These are phyloP conservation scores for Lolium perenne DNA, from an alignment of 176 grass and related monocot genomes.

Conservation along the genomic window DNA sequence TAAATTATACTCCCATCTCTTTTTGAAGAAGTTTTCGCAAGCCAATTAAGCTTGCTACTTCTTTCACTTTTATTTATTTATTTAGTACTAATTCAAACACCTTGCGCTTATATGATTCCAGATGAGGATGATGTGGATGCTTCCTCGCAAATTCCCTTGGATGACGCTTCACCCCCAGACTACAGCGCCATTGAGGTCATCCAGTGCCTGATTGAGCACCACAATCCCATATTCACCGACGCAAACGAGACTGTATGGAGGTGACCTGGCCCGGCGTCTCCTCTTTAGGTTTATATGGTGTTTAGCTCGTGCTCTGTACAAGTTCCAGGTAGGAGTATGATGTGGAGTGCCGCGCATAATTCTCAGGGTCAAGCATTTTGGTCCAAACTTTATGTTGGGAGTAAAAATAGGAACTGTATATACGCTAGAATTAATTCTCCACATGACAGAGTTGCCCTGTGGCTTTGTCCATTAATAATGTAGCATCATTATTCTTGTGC, in stretches of 20 bases:
- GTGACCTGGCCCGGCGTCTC: slow-evolving; percentile 43
- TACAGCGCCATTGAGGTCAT: slow-evolving; percentile 95
- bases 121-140: slow-evolving; percentile 84
- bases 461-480: slow-evolving; percentile 40
- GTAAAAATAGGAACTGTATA: slow-evolving; percentile 51
- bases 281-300: slow-evolving; percentile 32
- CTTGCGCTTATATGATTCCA: slow-evolving; percentile 46
- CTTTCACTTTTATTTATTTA: too few relatives aligned
- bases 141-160: slow-evolving; percentile 85
- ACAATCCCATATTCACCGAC: slow-evolving; percentile 91
- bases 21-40: neutral
- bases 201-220: slow-evolving; percentile 92
- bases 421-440: slow-evolving; percentile 46
- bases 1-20: neutral
- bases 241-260: slow-evolving; percentile 84
- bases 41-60: too few relatives aligned
- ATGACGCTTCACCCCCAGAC: slow-evolving; percentile 77
- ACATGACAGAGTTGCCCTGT: slow-evolving; percentile 8
- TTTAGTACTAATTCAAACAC: neutral
- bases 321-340: slow-evolving; percentile 58
- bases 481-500: slow-evolving; percentile 9
- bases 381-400: slow-evolving; percentile 44
- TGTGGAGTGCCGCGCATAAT: slow-evolving; percentile 17
- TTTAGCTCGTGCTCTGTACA: slow-evolving; percentile 51
- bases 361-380: slow-evolving; percentile 42